phyloP scores from a whole-genome alignment of 1,284 basidiomycete species.

The Cutaneotrichosporon sp. region DNA sequence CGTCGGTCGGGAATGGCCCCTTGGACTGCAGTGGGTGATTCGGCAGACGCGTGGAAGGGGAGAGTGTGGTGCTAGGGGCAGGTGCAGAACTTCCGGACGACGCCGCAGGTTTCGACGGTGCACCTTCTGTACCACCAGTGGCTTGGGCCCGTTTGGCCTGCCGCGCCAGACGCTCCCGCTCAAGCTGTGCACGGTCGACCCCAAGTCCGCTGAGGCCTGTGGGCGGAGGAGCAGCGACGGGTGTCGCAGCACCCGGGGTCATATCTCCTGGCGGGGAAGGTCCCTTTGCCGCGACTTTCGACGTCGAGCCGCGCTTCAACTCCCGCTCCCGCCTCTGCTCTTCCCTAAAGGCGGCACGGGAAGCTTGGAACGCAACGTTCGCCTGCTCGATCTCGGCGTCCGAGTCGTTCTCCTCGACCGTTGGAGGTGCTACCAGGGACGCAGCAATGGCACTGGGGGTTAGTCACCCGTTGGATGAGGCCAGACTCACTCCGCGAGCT shows the following conservation, averaged over 20 bases:
- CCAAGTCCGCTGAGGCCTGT: conserved; percentile 12
- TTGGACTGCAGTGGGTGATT: conserved; percentile 33
- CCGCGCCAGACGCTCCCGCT: conserved; percentile 39
- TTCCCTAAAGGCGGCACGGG: conserved; percentile 16
- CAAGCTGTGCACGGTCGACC: conserved; percentile 41
- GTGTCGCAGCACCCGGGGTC: no score
- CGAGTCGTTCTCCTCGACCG: conserved; percentile 5
- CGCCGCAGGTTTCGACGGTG: no score
- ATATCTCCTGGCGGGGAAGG: no score
- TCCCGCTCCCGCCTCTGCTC: conserved; percentile 3
- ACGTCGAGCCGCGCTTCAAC: no score
- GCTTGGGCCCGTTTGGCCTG: conserved; percentile 26
- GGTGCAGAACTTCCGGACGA: no score
- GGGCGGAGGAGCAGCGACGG: background rate
- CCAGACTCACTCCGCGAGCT: conserved; percentile 38
- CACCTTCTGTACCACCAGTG: no score
- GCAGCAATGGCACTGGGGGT: conserved; percentile 32
- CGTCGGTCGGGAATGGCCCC: conserved; percentile 32
- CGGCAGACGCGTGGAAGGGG: background rate
- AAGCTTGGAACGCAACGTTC: conserved; percentile 21
- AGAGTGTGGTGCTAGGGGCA: no score
- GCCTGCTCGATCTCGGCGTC: conserved; percentile 17
- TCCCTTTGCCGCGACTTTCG: no score
- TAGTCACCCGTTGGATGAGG: background rate
- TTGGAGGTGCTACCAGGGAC: conserved; percentile 16